These are phyloP conservation scores for Mortierella claussenii DNA, from an alignment of 192 early-diverging fungal genomes.

Conservation along the genomic window DNA sequence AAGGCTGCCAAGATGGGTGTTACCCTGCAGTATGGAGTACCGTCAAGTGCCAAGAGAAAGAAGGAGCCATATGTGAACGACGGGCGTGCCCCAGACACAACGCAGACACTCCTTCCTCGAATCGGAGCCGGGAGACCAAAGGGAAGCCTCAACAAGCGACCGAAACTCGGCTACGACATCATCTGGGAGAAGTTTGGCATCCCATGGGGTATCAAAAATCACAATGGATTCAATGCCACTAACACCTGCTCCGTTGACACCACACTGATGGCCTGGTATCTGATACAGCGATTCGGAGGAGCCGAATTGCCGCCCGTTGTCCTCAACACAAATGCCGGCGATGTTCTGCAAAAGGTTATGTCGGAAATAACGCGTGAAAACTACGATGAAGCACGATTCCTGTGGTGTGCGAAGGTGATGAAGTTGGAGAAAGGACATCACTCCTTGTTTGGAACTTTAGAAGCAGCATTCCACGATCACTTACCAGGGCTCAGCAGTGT, in stretches of 20 bases:
- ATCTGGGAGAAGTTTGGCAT: constrained; percentile 28
- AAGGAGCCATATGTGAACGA: no score
- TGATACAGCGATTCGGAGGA: not conserved
- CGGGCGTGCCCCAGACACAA: no score
- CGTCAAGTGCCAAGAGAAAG: no score
- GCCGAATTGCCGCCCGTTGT: constrained; percentile 3
- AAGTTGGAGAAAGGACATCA: not conserved
- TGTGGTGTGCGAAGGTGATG: constrained; percentile 9
- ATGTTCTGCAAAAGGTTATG: not conserved
- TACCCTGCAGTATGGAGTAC: not conserved
- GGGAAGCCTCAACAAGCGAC: not conserved
- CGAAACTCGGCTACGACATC: constrained; percentile 8
- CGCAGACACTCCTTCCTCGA: no score
- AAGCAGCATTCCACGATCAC: not conserved
- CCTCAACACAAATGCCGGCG: not conserved
- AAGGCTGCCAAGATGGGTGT: not conserved
- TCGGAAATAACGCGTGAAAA: not conserved
- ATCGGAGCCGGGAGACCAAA: no score
- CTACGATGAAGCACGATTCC: constrained; percentile 12
- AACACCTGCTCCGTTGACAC: constrained; percentile 35
- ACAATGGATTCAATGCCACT: not conserved
- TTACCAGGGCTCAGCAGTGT: constrained; percentile 1
- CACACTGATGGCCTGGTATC: constrained; percentile 17
- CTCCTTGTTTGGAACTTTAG: not conserved
- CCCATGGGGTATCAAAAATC: constrained; percentile 15